These are phyloP conservation scores for Isoetes engelmannii DNA, from an alignment of 83 land plant genomes.

Conservation along the genomic window DNA sequence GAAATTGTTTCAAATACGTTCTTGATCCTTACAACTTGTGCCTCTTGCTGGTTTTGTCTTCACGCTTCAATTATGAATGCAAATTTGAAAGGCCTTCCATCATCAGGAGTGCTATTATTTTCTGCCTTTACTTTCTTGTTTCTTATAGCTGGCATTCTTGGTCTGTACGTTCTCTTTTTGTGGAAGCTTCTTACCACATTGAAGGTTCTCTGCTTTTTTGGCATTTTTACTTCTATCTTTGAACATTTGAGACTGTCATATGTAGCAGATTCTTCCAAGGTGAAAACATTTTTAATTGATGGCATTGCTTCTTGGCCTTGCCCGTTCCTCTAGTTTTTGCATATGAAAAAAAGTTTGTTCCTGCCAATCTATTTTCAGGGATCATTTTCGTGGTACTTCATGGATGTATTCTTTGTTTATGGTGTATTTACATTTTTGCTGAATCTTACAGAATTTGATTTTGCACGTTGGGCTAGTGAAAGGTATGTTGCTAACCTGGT, in stretches of 20 bases:
- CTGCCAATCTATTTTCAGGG: too few species aligned
- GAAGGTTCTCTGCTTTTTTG: slow-evolving; percentile 26
- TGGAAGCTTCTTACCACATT: slow-evolving; percentile 19
- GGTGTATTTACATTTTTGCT: too few species aligned
- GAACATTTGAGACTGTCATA: slow-evolving; percentile 29
- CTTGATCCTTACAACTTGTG: slow-evolving; percentile 46
- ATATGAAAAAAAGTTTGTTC: too few species aligned
- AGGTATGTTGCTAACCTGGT: too few species aligned
- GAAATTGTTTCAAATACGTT: slow-evolving; percentile 64
- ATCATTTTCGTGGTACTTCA: too few species aligned
- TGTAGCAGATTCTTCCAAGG: slow-evolving; percentile 34
- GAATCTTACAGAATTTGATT: too few species aligned
- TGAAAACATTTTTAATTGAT: slow-evolving; percentile 20
- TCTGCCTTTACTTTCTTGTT: slow-evolving; percentile 29
- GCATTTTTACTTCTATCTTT: slow-evolving; percentile 19
- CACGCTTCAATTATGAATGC: slow-evolving; percentile 35
- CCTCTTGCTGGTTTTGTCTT: slow-evolving; percentile 76
- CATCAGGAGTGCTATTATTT: slow-evolving; percentile 21
- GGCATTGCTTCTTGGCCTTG: not conserved
- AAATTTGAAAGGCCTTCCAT: slow-evolving; percentile 25
- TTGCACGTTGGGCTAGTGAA: too few species aligned
- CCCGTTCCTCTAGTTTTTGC: too few species aligned
- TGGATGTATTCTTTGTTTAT: too few species aligned
- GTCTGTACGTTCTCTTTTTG: slow-evolving; percentile 36
- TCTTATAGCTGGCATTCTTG: slow-evolving; percentile 31